Conservation (phyloP, 768 basidiomycete species). For the Lanmaoa pseudosensibilis region DNA sequence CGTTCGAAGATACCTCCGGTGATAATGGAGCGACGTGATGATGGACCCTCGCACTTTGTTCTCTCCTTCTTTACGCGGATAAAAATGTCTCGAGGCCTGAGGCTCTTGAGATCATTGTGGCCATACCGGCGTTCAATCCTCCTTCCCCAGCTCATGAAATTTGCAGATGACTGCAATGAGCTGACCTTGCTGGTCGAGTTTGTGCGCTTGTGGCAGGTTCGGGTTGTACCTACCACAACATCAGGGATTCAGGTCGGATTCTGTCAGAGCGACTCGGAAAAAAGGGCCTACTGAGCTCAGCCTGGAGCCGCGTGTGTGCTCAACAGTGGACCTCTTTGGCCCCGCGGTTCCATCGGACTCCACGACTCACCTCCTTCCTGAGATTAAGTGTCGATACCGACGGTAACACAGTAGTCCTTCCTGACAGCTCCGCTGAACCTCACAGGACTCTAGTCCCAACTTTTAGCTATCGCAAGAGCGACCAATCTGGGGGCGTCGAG, state of each 20-base stretch:
- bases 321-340: neutral
- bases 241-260: too few species aligned
- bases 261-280: neutral
- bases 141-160: neutral
- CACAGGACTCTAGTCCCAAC: slow-evolving; percentile 42
- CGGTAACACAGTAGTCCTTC: neutral
- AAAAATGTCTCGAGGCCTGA: slow-evolving; percentile 89
- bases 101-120: slow-evolving; percentile 88
- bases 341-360: slow-evolving; percentile 29
- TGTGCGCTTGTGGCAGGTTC: neutral
- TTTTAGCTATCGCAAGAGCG: slow-evolving; percentile 61
- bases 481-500: slow-evolving; percentile 52
- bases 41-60: slow-evolving; percentile 73
- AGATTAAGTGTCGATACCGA: too few species aligned
- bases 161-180: neutral
- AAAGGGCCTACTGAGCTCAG: too few species aligned
- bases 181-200: neutral
- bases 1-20: slow-evolving; percentile 97
- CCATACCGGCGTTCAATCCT: too few species aligned
- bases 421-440: neutral
- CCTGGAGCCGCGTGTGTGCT: slow-evolving; percentile 20
- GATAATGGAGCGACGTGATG: slow-evolving; percentile 92
- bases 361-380: too few species aligned
- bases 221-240: neutral
- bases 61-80: slow-evolving; percentile 83